Base-by-base conservation (phyloP, 1,139 yeast species). In the Candida tunisiensis region DNA sequence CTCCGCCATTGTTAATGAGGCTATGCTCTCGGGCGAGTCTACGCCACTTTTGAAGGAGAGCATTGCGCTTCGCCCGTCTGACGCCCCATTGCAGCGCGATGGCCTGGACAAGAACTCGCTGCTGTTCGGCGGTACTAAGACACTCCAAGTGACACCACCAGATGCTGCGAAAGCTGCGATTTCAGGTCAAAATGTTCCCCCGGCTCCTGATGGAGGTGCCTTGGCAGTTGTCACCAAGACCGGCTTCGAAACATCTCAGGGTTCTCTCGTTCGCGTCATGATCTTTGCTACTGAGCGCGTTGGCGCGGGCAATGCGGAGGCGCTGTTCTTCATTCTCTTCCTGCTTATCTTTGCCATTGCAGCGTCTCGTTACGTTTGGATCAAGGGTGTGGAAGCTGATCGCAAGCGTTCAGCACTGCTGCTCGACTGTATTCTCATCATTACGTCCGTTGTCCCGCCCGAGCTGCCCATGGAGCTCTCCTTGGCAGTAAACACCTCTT, bases 381-480 rank as follows among this genome's bases (percentile, higher is more conserved):
- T 77, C 34, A 94, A 88, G 57, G 98, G 99, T 55, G 77, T 93
- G 21, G 74, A 66, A 52, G 75, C 80, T 80, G 96, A 94, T 43
- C 77, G 98, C 58, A 70, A 80, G 43, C 93, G 88, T 53, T 79
- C 93, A 31, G 88, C 88, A 57, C 69, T 88, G 49, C 74, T 88
- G 40, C 66, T 88, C 49, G 96, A 88, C 55, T 91, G 98, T 73
- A 78, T 88, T 39, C 69, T 88, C 48, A 91, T 88, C 43, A 69
- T 88, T 41, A 88, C 99, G 13, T 85, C 96, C 26, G 99, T 88
- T 40, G 99, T 88, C 24, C 99, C 99, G 24, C 98, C 99, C 28
- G 99, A 88, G 57, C 66, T 88, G 41, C 99, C 99, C 29, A 91
- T 88, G 98, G 98, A 88, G 60, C 69, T 88, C 44, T 88, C 98